Base-by-base conservation (phyloP, 129 eudicot genomes). In the Artemisia tridentata region DNA sequence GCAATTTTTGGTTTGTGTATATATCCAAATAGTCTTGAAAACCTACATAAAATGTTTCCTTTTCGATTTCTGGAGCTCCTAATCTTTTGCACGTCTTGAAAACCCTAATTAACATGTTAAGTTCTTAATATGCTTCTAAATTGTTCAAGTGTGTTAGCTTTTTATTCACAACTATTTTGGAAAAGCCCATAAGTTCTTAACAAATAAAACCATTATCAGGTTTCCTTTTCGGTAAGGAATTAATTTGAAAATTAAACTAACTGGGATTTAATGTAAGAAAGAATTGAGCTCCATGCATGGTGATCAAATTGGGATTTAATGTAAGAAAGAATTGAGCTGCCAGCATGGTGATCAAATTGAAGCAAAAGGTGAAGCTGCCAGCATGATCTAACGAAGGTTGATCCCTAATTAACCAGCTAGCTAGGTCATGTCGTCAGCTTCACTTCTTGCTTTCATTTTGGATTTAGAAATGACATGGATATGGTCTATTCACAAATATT, bases 391-490 rank as follows among this genome's bases (percentile, higher is more conserved):
- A 18, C 27, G 9, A 41, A 12, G 17, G 57, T 65, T 41, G 45
- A 38, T 2, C 9, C 9, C 46, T 19, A 4, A 23, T 5, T 67
- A 1, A 20, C 45, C 18, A 2, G 17, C 4, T 77, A 2, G 17
- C 3, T 77, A 69, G 81, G 72, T 77, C 76, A 77, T 77, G 76
- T 27, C 0, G 76, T 21, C 50, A 5, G 71, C 71, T 77, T 77
- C 76, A 69, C 49, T 38, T 77, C 52, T 77, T 77, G 17, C 75
- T 77, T 62, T 77, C 47, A 12, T n/a, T 74, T 77, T 71, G 81
- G 15, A 52, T 69, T 69, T 3, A 2, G 4, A 67, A 43, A 57
- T 34, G 50, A 4, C 59, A 31, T 17, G 27, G 27, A 11, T 16
- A 9, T 54, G 34, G 53, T 38, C 15, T 0, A 1, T 54, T 0